phyloP scores from a whole-genome alignment of 2,329 filamentous ascomycete genomes.

The Hypoxylon sp. region DNA sequence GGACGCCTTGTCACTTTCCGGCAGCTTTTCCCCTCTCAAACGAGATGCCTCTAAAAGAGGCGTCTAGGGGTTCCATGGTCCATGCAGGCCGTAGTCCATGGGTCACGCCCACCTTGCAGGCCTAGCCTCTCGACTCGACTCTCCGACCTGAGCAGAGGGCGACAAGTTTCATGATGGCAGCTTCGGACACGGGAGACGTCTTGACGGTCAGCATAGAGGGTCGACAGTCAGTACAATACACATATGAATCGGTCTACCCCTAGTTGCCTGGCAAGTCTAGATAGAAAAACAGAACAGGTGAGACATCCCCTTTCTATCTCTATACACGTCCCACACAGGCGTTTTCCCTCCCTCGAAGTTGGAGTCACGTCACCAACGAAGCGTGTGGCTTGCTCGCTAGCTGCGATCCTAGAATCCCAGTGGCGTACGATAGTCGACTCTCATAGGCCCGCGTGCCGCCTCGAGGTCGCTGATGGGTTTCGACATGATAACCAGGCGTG shows the following conservation, averaged over 20 bases:
- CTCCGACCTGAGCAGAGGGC: too few relatives aligned
- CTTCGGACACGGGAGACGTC: too few relatives aligned
- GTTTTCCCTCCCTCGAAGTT: not conserved
- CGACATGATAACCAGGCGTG: constrained; percentile 1
- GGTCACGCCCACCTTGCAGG: constrained; percentile 3
- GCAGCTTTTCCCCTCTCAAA: constrained; percentile 22
- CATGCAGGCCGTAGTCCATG: constrained; percentile 28
- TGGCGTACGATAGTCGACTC: not conserved
- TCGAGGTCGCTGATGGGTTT: constrained; percentile 20
- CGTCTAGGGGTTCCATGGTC: constrained; percentile 24
- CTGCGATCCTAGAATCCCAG: constrained; percentile 2
- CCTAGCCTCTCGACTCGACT: constrained; percentile 2
- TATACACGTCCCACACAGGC: too few relatives aligned
- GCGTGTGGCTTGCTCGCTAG: constrained; percentile 21
- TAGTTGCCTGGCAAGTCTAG: too few relatives aligned
- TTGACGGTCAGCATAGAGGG: too few relatives aligned
- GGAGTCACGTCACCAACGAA: not conserved
- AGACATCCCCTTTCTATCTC: not conserved
- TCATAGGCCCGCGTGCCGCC: constrained; percentile 30
- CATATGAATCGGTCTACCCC: too few relatives aligned
- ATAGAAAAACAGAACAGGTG: not conserved
- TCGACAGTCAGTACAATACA: too few relatives aligned
- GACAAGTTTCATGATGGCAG: too few relatives aligned
- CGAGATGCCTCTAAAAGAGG: not conserved
- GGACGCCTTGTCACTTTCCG: constrained; percentile 1